Conservation (phyloP, 1,284 basidiomycete genomes). For the Tilletia indica region DNA sequence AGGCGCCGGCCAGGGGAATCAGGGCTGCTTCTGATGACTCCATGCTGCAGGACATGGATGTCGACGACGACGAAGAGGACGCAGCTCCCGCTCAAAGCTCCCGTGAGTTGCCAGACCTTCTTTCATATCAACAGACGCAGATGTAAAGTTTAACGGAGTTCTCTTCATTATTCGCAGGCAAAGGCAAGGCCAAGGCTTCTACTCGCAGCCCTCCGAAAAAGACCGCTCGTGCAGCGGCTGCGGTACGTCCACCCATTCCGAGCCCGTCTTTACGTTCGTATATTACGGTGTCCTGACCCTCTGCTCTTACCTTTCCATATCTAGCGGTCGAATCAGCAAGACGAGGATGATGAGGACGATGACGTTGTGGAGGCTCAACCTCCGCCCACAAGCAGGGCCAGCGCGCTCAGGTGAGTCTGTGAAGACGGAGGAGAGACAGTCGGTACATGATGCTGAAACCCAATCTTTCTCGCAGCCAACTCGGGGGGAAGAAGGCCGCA, state of each 20-base stretch:
- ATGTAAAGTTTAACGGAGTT: slow-evolving; percentile 20
- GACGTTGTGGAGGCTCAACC: slow-evolving; percentile 3
- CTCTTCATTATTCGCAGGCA: slow-evolving; percentile 8
- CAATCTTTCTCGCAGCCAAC: slow-evolving; percentile 22
- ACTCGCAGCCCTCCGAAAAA: slow-evolving; percentile 23
- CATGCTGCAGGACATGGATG: slow-evolving; percentile 39
- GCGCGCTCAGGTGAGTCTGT: background rate
- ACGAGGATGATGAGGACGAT: slow-evolving; percentile 6
- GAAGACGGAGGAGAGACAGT: no score
- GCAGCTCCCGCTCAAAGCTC: slow-evolving; percentile 6
- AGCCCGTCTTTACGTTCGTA: slow-evolving; percentile 19
- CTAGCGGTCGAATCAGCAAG: background rate
- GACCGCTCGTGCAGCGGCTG: slow-evolving; percentile 27
- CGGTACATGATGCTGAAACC: slow-evolving; percentile 16
- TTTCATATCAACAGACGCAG: slow-evolving; percentile 2
- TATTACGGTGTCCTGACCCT: no score
- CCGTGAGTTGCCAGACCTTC: background rate
- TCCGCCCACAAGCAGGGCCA: background rate
- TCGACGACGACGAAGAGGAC: slow-evolving; percentile 24
- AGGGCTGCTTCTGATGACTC: slow-evolving; percentile 36
- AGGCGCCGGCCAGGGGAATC: background rate
- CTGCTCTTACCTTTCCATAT: no score
- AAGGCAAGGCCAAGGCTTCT: slow-evolving; percentile 16
- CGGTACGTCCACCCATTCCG: slow-evolving; percentile 20
- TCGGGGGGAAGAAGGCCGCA: background rate